phyloP scores from a whole-genome alignment of 345 rosid species.

The Leavenworthia alabamica region DNA sequence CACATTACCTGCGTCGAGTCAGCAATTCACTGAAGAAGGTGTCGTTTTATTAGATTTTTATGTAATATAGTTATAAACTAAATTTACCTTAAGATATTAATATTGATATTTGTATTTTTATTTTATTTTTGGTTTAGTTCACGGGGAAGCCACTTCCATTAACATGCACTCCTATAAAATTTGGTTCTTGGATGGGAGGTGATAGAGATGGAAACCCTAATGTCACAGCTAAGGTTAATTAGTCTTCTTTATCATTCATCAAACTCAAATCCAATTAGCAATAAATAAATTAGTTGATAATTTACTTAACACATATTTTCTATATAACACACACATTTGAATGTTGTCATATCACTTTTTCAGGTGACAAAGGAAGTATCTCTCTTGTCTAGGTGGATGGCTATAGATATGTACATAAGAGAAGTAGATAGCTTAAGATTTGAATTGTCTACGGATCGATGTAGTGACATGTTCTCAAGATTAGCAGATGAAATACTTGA shows the following conservation, averaged over 20 bases:
- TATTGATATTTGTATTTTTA: not conserved
- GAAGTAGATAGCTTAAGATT: constrained; percentile 91
- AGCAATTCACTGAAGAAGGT: constrained; percentile 88
- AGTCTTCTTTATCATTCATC: constrained; percentile 6
- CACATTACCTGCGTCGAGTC: constrained; percentile 87
- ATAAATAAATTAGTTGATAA: not conserved
- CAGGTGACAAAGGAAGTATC: constrained; percentile 95
- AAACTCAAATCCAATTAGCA: not conserved
- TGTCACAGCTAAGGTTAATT: constrained; percentile 85
- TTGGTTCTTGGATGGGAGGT: constrained; percentile 98
- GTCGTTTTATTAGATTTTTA: not conserved
- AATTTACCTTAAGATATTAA: not conserved
- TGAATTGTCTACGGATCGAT: constrained; percentile 74
- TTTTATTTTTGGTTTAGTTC: constrained; percentile 35
- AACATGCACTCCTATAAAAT: constrained; percentile 79
- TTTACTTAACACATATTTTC: not conserved
- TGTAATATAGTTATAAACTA: not conserved
- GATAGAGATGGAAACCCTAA: constrained; percentile 96
- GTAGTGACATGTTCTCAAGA: constrained; percentile 58
- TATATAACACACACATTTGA: not conserved
- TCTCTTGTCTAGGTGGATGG: constrained; percentile 97
- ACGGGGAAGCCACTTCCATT: constrained; percentile 79
- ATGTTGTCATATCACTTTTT: constrained; percentile 24
- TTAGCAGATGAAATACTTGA: constrained; percentile 79
- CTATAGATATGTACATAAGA: constrained; percentile 78